Conservation (phyloP, 176 grass and related monocot genomes). For the Zizania latifolia region DNA sequence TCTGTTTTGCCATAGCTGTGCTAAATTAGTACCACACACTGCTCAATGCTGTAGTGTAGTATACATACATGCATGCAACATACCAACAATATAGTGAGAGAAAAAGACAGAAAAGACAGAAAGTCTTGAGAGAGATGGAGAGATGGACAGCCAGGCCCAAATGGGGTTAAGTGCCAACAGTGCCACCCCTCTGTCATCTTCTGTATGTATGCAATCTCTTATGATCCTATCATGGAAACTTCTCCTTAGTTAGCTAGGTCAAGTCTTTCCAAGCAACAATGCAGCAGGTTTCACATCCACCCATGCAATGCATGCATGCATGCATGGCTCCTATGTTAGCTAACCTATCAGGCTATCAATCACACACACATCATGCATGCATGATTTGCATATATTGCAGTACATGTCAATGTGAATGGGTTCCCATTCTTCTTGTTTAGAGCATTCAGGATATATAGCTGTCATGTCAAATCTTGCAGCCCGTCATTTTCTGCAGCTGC, state of each 20-base stretch:
- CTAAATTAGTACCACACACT: conserved; percentile 24
- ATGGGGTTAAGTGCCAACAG: conserved; percentile 30
- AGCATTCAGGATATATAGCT: background rate
- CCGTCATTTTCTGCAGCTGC: conserved; percentile 6
- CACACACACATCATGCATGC: background rate
- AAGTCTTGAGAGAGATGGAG: background rate
- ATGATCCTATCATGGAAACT: conserved; percentile 29
- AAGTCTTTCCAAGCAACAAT: background rate
- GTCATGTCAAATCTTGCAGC: conserved; percentile 41
- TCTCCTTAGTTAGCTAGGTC: conserved; percentile 24
- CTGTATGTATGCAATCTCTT: background rate
- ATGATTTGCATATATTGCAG: background rate
- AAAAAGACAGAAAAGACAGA: conserved; percentile 1
- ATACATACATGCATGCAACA: conserved; percentile 35
- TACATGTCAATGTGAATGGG: conserved; percentile 30
- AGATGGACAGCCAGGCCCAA: background rate
- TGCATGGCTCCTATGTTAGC: background rate
- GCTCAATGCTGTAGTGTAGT: conserved; percentile 29
- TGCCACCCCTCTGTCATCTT: conserved; percentile 25
- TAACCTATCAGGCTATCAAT: background rate
- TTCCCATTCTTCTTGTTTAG: background rate
- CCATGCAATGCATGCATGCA: too few species aligned
- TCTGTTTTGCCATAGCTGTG: conserved; percentile 29
- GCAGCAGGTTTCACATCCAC: conserved; percentile 36
- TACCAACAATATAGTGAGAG: conserved; percentile 20